Conservation (phyloP, 306 rosid species). For the Erythrophleum fordii region DNA sequence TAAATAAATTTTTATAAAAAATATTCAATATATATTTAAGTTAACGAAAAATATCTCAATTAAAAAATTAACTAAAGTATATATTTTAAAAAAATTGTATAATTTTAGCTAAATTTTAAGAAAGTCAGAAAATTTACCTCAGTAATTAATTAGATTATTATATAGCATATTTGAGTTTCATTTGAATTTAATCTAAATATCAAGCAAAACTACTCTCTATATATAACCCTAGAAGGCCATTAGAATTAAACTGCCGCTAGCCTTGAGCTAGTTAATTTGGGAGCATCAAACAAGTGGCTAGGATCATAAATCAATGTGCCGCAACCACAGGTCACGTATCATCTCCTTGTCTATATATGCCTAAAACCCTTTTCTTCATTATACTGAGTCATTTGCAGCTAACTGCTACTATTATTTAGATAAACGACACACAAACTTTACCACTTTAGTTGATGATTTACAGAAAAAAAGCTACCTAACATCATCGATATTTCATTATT, state of each 20-base stretch:
- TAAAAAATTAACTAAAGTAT: too few relatives aligned
- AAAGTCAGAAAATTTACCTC: too few relatives aligned
- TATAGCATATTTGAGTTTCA: too few relatives aligned
- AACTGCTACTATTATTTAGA: neutral
- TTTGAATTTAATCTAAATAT: too few relatives aligned
- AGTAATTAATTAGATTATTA: too few relatives aligned
- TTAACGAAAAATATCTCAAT: too few relatives aligned
- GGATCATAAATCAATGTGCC: neutral
- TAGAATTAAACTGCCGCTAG: too few relatives aligned
- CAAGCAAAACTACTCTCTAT: too few relatives aligned
- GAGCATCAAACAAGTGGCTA: neutral
- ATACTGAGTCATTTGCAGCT: neutral
- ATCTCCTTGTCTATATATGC: neutral
- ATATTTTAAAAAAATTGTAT: too few relatives aligned
- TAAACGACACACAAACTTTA: neutral
- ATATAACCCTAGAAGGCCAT: neutral
- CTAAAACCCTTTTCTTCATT: neutral
- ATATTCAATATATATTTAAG: too few relatives aligned
- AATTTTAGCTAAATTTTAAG: too few relatives aligned
- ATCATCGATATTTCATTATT: neutral
- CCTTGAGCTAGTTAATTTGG: neutral
- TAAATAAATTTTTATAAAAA: too few relatives aligned
- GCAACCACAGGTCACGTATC: neutral
- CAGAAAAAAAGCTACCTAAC: neutral
- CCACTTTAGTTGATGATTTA: neutral